phyloP scores from a whole-genome alignment of 345 rosid species.

The Syzygium aromaticum region DNA sequence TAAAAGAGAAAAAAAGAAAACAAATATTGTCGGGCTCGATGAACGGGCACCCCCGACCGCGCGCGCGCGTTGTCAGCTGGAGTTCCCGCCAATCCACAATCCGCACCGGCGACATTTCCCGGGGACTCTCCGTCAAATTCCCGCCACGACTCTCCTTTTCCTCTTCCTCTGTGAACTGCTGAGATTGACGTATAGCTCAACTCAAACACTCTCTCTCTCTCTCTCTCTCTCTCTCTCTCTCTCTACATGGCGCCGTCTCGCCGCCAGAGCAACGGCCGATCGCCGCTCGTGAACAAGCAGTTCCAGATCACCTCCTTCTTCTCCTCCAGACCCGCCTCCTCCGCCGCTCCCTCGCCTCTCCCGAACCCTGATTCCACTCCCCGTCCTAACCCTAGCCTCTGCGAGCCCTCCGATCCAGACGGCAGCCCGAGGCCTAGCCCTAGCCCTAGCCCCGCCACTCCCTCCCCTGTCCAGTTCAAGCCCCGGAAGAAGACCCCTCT shows the following conservation, averaged over 20 bases:
- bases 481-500: slow-evolving; percentile 44
- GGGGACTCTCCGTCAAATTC: not conserved
- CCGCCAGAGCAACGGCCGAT: slow-evolving; percentile 66
- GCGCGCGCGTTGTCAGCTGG: not conserved
- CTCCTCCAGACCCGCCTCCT: slow-evolving; percentile 31
- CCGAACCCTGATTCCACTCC: slow-evolving; percentile 18
- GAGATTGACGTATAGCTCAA: not conserved
- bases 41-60: not conserved
- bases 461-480: slow-evolving; percentile 63
- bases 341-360: slow-evolving; percentile 39
- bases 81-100: slow-evolving; percentile 12
- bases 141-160: slow-evolving; percentile 1
- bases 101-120: slow-evolving; percentile 1
- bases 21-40: not conserved
- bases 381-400: slow-evolving; percentile 26
- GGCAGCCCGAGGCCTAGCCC: slow-evolving; percentile 26
- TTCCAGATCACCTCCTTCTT: slow-evolving; percentile 92
- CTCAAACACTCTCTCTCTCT: not conserved
- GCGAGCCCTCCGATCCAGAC: slow-evolving; percentile 5
- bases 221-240: not conserved
- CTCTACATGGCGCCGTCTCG: slow-evolving; percentile 59
- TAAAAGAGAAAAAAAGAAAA: not conserved
- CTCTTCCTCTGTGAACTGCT: not conserved
- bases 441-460: slow-evolving; percentile 47
- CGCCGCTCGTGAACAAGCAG: slow-evolving; percentile 84